phyloP scores from a whole-genome alignment of 2,329 filamentous ascomycete genomes.

The Beauveria bassiana region DNA sequence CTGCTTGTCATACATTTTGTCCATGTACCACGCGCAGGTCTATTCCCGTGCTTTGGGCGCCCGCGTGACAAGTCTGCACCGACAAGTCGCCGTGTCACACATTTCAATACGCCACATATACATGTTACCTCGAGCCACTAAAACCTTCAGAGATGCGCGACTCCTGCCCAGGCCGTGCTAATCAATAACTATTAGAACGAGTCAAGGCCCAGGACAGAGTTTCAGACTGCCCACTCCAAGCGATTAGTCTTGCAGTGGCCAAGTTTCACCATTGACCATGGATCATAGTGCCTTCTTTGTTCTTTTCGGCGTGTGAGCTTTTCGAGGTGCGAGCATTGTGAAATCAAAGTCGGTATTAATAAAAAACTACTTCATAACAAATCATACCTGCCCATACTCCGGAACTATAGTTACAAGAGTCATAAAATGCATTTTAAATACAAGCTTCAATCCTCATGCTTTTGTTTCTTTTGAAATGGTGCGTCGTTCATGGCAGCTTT shows the following conservation, averaged over 20 bases:
- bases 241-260: too few species aligned
- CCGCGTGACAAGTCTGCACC: not conserved
- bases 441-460: not conserved
- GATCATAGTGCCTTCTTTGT: too few species aligned
- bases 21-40: not conserved
- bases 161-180: not conserved
- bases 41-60: not conserved
- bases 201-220: conserved; percentile 4
- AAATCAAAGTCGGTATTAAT: conserved; percentile 1
- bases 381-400: conserved; percentile 3
- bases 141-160: not conserved
- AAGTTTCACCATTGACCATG: too few species aligned
- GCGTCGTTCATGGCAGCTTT: conserved; percentile 2
- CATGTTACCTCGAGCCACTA: not conserved
- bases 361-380: conserved; percentile 3
- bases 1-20: not conserved
- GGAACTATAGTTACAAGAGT: conserved; percentile 10
- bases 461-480: not conserved
- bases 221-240: not conserved
- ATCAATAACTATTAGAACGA: not conserved
- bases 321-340: not conserved
- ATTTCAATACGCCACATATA: not conserved
- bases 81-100: not conserved
- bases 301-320: too few species aligned
- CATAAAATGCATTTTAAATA: conserved; percentile 7